Percentiles rank a stretch among this genome's conserved stretches.
Conservation (phyloP, 768 basidiomycete genomes). For the Cantharellus anzutake region DNA sequence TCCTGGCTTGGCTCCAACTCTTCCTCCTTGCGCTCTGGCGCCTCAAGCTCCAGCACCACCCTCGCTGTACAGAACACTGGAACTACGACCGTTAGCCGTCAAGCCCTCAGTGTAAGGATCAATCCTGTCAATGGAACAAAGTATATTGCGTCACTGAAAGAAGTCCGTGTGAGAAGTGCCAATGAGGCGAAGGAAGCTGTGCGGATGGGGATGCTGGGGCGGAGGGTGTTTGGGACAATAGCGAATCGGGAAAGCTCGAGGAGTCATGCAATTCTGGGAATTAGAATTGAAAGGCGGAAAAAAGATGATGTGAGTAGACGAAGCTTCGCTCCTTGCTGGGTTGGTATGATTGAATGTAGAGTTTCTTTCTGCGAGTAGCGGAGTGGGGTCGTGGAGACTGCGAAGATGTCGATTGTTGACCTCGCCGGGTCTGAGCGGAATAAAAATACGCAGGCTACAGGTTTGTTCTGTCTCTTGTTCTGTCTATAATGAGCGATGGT, state of each 20-base stretch:
- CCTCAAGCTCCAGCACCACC: not conserved
- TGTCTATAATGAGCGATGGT: not conserved
- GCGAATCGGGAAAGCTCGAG: slow-evolving; percentile 86
- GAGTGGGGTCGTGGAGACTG: slow-evolving; percentile 29
- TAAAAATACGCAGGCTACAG: slow-evolving; percentile 75
- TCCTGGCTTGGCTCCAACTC: slow-evolving; percentile 6
- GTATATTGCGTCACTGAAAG: slow-evolving; percentile 72
- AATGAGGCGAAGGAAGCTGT: slow-evolving; percentile 72
- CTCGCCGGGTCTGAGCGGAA: slow-evolving; percentile 80
- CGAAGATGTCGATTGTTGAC: slow-evolving; percentile 50
- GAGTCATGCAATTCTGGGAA: slow-evolving; percentile 66
- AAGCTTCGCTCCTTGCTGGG: not conserved
- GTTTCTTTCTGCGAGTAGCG: slow-evolving; percentile 20
- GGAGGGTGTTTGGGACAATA: slow-evolving; percentile 86
- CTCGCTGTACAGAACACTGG: not conserved
- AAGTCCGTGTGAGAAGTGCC: slow-evolving; percentile 59
- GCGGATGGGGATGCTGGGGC: slow-evolving; percentile 69
- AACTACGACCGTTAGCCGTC: slow-evolving; percentile 38
- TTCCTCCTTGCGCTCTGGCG: not conserved
- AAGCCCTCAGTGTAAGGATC: slow-evolving; percentile 66
- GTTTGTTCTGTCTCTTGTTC: not conserved
- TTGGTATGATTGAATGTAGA: not conserved
- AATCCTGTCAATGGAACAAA: slow-evolving; percentile 60
- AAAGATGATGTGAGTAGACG: slow-evolving; percentile 28
- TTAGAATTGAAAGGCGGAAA: slow-evolving; percentile 33